phyloP scores from a whole-genome alignment of 257 asterid genomes.

The Solanum ossicruentum region DNA sequence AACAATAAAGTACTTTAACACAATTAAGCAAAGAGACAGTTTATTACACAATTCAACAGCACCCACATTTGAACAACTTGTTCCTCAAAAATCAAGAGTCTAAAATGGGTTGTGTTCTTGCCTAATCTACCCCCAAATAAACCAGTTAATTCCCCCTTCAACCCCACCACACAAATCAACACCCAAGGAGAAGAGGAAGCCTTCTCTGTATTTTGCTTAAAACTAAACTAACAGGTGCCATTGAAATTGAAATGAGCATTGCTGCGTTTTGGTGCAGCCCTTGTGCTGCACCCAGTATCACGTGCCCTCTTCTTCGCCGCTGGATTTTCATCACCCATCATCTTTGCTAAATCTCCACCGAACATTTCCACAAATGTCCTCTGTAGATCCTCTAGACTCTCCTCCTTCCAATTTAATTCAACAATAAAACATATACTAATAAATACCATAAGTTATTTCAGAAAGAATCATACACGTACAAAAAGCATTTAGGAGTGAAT shows the following conservation, averaged over 20 bases:
- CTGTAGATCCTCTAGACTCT: slow-evolving; percentile 82
- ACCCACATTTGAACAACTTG: not conserved
- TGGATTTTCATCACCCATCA: slow-evolving; percentile 29
- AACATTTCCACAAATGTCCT: slow-evolving; percentile 73
- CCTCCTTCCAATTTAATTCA: slow-evolving; percentile 33
- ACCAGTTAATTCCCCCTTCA: not conserved
- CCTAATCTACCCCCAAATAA: not conserved
- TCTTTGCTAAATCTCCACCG: slow-evolving; percentile 60
- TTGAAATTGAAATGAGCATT: not conserved
- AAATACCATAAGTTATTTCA: not conserved
- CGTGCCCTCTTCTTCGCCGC: slow-evolving; percentile 34
- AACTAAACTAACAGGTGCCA: not conserved
- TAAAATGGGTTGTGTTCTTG: not conserved
- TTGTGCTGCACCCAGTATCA: slow-evolving; percentile 28
- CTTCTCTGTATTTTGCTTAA: not conserved
- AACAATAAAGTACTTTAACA: not conserved
- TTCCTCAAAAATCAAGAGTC: not conserved
- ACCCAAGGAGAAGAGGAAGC: not conserved
- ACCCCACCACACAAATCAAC: not conserved
- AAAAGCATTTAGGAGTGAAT: not conserved
- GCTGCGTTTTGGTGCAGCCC: slow-evolving; percentile 18
- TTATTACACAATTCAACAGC: not conserved
- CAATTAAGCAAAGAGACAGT: not conserved
- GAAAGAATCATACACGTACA: not conserved
- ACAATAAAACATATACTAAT: not conserved